Base-by-base conservation (phyloP, 73 alveolate species). In the Paramecium sexaurelia region DNA sequence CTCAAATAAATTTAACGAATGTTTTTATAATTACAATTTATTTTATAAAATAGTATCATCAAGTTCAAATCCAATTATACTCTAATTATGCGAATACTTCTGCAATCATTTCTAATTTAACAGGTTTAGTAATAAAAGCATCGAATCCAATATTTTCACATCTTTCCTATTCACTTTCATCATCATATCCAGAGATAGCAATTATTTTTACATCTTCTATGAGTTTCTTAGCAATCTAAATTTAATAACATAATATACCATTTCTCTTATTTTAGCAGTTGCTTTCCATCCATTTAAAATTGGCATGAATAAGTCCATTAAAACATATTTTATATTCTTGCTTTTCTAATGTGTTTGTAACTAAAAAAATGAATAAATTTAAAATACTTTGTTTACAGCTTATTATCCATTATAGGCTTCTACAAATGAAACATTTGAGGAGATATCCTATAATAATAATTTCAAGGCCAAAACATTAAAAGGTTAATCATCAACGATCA, bases 351-450 rank as follows among this genome's bases (percentile, higher is more conserved):
- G 24, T 78, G 67, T 51, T 51, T 51, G 9, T 51, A 51, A 51
- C 67, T 51, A 51, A 17, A 51, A 2, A 51, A 17, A 51, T 51
- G 17, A 2, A 3, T 35, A 17, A 3, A 45, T n/a, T 15, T 51
- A 55, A 13, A 39, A 43, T 45, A 67, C 85, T 71, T 88, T 88
- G 19, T 68, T 61, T 41, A 88, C 39, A 11, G 94, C 94, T 68
- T 88, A 43, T 40, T 88, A 32, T 15, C 94, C 94, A 69, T 88
- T 88, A 88, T 69, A 88, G n/a, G 94, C 94, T 26, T 88, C 94
- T 22, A 82, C 8, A 19, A 40, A 29, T 17, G 43, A 17, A 33
- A 78, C 17, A 39, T 37, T 11, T 45, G 51, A 22, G 11, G 40
- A 37, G 8, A 43, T 41, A 78, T 39, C 68, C 19, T 78, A 78